Conservation (phyloP, 495 filamentous ascomycete genomes). For the Podospora didyma region DNA sequence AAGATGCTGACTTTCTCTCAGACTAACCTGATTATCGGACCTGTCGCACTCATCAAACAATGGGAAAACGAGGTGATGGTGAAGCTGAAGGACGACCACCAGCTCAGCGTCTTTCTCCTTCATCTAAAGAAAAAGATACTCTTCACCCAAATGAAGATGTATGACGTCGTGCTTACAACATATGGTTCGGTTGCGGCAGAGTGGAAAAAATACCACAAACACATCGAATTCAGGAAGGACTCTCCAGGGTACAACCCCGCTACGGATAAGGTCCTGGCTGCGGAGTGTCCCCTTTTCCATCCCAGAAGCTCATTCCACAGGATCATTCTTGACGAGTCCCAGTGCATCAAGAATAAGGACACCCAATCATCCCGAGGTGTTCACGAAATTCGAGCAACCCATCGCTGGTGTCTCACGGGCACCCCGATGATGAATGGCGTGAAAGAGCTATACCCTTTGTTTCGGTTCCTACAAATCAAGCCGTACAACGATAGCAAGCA, state of each 20-base stretch:
- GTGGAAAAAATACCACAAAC: constrained; percentile 44
- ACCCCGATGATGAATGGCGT: constrained; percentile 94
- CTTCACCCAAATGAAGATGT: constrained; percentile 59
- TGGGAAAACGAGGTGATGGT: constrained; percentile 82
- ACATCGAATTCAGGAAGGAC: constrained; percentile 17
- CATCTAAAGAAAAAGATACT: constrained; percentile 52
- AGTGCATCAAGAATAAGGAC: constrained; percentile 84
- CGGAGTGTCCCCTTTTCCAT: constrained; percentile 58
- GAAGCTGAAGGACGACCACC: constrained; percentile 58
- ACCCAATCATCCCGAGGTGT: constrained; percentile 64
- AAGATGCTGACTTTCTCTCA: constrained; percentile 31
- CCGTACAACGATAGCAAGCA: constrained; percentile 64
- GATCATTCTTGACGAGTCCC: constrained; percentile 89
- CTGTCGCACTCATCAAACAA: constrained; percentile 81
- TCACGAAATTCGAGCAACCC: constrained; percentile 55
- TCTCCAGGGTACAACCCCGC: constrained; percentile 10
- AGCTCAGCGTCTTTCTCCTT: constrained; percentile 62
- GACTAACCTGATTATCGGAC: constrained; percentile 84
- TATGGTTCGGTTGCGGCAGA: constrained; percentile 77
- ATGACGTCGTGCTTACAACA: constrained; percentile 87
- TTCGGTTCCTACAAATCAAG: constrained; percentile 75
- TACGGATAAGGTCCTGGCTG: constrained; percentile 23
- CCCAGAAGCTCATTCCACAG: constrained; percentile 69
- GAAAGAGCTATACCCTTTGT: constrained; percentile 74
- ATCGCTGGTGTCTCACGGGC: constrained; percentile 84